Percentiles rank a stretch among this genome's conserved stretches.
phyloP scores from a whole-genome alignment of 1,139 yeast species.

The Pichia sp. region DNA sequence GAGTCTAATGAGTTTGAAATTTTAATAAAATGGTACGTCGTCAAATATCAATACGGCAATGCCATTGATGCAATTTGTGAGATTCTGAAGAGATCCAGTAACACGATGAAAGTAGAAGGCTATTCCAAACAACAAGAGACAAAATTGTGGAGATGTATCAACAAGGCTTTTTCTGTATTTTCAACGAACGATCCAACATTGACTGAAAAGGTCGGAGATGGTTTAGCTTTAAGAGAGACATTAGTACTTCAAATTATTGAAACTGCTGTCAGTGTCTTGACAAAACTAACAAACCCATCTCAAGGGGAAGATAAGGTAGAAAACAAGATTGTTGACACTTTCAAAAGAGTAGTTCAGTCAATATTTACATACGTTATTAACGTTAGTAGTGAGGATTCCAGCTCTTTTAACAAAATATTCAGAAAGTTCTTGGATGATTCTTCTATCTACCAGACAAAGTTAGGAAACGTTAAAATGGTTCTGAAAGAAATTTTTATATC shows the following conservation, averaged over 20 bases:
- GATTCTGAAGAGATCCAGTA: constrained; percentile 23
- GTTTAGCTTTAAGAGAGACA: constrained; percentile 23
- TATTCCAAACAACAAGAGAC: constrained; percentile 8
- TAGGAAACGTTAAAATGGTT: constrained; percentile 58
- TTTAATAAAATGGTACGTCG: constrained; percentile 26
- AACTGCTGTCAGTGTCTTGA: constrained; percentile 30
- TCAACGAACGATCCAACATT: constrained; percentile 21
- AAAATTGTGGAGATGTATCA: constrained; percentile 34
- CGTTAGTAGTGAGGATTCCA: constrained; percentile 24
- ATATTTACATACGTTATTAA: constrained; percentile 50
- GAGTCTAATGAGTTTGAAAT: constrained; percentile 26
- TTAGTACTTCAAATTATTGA: constrained; percentile 27
- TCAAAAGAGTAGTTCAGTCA: constrained; percentile 47
- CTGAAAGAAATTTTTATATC: constrained; percentile 62
- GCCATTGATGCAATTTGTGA: constrained; percentile 24
- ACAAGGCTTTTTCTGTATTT: constrained; percentile 38
- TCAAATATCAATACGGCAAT: constrained; percentile 15
- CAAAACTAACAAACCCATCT: constrained; percentile 24
- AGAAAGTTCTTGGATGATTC: constrained; percentile 43
- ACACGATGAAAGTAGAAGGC: constrained; percentile 14
- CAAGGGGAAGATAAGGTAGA: background rate
- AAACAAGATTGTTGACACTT: constrained; percentile 28
- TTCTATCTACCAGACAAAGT: constrained; percentile 38
- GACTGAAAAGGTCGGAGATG: background rate
- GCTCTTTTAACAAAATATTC: constrained; percentile 47